Conservation (phyloP, 140 eudicot genomes). For the Eryngium alpinum region DNA sequence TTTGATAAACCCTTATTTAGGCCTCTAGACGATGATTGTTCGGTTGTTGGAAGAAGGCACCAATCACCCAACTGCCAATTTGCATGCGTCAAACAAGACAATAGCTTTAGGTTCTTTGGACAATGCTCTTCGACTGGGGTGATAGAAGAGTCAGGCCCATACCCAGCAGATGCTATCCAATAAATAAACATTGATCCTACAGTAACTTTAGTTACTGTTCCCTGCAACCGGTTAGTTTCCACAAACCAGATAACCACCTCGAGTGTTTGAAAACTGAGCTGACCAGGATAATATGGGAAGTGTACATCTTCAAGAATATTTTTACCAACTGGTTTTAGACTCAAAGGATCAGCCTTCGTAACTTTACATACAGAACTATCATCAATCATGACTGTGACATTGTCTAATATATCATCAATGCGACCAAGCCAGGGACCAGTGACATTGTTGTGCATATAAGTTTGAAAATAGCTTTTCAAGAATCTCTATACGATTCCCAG, state of each 20-base stretch:
- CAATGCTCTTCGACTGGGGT: slow-evolving; percentile 92
- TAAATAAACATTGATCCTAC: slow-evolving; percentile 76
- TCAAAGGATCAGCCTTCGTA: slow-evolving; percentile 75
- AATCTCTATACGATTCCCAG: no score
- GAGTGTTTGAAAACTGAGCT: slow-evolving; percentile 89
- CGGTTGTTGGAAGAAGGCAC: slow-evolving; percentile 73
- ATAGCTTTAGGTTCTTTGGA: slow-evolving; percentile 64
- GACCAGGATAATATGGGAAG: slow-evolving; percentile 94
- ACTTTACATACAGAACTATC: slow-evolving; percentile 94
- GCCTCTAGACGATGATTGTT: slow-evolving; percentile 20
- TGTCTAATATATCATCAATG: slow-evolving; percentile 83
- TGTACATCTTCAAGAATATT: slow-evolving; percentile 69
- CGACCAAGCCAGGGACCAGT: slow-evolving; percentile 98
- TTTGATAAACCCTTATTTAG: slow-evolving; percentile 37
- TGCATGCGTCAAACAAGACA: slow-evolving; percentile 81
- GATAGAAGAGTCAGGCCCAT: slow-evolving; percentile 77
- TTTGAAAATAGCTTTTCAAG: no score
- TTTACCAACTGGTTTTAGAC: slow-evolving; percentile 66
- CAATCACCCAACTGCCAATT: slow-evolving; percentile 98
- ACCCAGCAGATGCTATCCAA: slow-evolving; percentile 99
- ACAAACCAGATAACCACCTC: slow-evolving; percentile 80
- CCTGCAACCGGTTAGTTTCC: slow-evolving; percentile 83
- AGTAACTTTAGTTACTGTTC: slow-evolving; percentile 78
- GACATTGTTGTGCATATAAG: no score
- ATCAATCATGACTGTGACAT: slow-evolving; percentile 80